phyloP scores from a whole-genome alignment of 148 eudicot genomes.

The Heliamphora exappendiculata region DNA sequence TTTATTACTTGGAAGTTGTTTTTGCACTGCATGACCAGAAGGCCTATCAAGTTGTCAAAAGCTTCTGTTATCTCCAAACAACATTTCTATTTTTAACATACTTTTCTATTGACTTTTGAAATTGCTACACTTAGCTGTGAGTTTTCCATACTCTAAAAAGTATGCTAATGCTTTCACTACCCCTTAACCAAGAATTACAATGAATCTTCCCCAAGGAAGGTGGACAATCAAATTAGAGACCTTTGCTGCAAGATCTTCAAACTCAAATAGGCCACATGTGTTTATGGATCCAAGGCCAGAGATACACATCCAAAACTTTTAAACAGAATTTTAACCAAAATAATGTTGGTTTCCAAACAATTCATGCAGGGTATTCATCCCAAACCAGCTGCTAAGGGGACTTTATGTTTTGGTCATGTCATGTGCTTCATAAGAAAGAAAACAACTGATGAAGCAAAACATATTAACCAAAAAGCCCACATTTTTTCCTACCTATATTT shows the following conservation, averaged over 20 bases:
- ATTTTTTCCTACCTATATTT: no score
- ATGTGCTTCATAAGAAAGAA: no score
- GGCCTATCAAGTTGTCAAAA: background rate
- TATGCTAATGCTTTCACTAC: background rate
- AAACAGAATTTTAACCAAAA: no score
- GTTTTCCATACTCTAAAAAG: background rate
- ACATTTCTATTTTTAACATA: background rate
- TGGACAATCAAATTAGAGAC: background rate
- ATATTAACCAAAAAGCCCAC: no score
- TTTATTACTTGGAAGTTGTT: background rate
- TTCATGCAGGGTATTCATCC: no score
- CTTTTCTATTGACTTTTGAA: background rate
- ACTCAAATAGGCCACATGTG: background rate
- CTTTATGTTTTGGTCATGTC: no score
- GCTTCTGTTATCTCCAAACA: background rate
- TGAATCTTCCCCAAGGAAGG: background rate
- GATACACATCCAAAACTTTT: no score
- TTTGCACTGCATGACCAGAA: background rate
- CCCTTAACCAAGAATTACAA: background rate
- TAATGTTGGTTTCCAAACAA: no score
- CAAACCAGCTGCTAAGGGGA: no score
- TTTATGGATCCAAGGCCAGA: background rate
- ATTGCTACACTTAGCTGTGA: background rate
- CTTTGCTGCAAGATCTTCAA: background rate
- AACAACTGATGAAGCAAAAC: no score